These are phyloP conservation scores for Podosphaera fusca DNA, from an alignment of 2,329 filamentous ascomycete species.

Conservation along the genomic window DNA sequence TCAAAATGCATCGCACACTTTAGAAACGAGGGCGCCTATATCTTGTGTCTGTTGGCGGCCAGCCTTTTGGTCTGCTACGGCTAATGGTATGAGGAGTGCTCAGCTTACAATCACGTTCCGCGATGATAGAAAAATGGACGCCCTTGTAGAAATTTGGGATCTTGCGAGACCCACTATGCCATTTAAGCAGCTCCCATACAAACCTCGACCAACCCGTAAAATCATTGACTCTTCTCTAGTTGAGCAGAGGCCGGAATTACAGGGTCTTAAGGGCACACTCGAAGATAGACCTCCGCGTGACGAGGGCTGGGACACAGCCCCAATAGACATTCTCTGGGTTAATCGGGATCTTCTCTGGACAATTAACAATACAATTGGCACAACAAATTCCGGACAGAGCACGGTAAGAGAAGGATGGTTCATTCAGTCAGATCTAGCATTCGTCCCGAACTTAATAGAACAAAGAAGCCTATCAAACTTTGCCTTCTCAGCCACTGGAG, in stretches of 20 bases:
- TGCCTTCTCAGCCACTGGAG: slow-evolving; percentile 34
- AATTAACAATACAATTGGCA: not conserved
- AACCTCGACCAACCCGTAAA: not conserved
- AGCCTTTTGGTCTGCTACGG: slow-evolving; percentile 39
- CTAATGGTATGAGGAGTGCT: slow-evolving; percentile 33
- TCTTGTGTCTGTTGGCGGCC: slow-evolving; percentile 38
- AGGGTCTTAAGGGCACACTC: not conserved
- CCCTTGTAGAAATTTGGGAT: slow-evolving; percentile 42
- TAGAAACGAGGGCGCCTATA: slow-evolving; percentile 36
- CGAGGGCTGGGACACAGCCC: slow-evolving; percentile 34
- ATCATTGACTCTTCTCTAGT: not conserved
- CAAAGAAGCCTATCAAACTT: slow-evolving; percentile 36
- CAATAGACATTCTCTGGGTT: slow-evolving; percentile 36
- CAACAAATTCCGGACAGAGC: slow-evolving; percentile 16
- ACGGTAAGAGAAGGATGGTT: slow-evolving; percentile 38
- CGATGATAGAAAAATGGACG: slow-evolving; percentile 31
- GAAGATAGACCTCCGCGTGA: not conserved
- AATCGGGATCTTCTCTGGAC: slow-evolving; percentile 39
- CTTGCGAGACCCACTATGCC: slow-evolving; percentile 43
- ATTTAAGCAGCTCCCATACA: slow-evolving; percentile 31
- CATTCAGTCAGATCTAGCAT: slow-evolving; percentile 40
- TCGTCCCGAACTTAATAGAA: slow-evolving; percentile 38
- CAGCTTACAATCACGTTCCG: slow-evolving; percentile 41
- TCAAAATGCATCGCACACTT: slow-evolving; percentile 39
- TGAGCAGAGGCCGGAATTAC: not conserved